Evolutionary conservation across 345 rosid genomes (phyloP).

Genomic region (Eucalyptus regnans): DNA sequence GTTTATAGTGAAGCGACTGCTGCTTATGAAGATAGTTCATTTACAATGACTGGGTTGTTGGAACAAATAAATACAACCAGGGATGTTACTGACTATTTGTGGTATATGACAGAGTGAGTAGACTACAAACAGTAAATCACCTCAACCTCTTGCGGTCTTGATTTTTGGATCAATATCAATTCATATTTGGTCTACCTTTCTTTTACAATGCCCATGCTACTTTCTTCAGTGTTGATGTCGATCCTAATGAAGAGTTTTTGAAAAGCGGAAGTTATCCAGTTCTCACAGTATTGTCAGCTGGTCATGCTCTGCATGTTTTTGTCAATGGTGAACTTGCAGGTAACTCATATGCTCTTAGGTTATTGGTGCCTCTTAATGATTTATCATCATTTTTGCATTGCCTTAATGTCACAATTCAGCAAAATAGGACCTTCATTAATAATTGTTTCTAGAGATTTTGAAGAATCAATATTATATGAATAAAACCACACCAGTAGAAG

Average conservation of each 20-base stretch:
- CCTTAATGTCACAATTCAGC: background rate
- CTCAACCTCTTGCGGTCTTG: background rate
- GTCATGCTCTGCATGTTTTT: slow-evolving; percentile 91
- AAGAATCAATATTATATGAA: background rate
- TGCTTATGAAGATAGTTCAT: slow-evolving; percentile 46
- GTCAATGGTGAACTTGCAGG: slow-evolving; percentile 80
- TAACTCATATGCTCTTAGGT: slow-evolving; percentile 4
- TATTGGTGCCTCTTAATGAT: background rate
- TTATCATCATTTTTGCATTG: background rate
- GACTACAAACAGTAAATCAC: background rate
- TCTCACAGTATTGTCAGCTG: slow-evolving; percentile 76
- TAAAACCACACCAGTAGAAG: background rate
- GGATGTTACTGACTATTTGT: slow-evolving; percentile 81
- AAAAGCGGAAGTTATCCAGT: slow-evolving; percentile 38
- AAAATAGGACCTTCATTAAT: background rate
- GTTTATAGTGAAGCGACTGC: slow-evolving; percentile 70
- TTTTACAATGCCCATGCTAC: background rate
- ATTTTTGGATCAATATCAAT: background rate
- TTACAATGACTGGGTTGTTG: slow-evolving; percentile 75
- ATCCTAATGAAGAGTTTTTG: slow-evolving; percentile 43
- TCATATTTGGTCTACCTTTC: background rate
- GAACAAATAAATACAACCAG: slow-evolving; percentile 96
- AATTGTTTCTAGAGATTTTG: background rate
- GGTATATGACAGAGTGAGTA: slow-evolving; percentile 98
- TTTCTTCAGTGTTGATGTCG: slow-evolving; percentile 26